Conservation (phyloP, 345 rosid genomes). For the Ricinus communis region DNA sequence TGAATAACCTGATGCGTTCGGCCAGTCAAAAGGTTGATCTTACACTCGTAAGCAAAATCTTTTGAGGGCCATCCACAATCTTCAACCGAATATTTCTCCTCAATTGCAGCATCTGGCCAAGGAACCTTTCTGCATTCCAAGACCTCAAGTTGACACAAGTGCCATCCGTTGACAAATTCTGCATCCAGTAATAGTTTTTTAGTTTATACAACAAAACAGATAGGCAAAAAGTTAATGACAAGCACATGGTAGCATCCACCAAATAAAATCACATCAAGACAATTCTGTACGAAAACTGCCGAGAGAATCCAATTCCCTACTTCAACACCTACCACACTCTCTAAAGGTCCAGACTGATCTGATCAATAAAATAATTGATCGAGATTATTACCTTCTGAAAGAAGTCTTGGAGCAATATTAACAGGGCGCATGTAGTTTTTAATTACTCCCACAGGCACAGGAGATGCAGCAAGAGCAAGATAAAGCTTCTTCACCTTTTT, state of each 20-base stretch:
- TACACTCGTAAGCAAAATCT: conserved; percentile 77
- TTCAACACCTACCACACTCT: not conserved
- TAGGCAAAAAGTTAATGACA: not conserved
- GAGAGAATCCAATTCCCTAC: not conserved
- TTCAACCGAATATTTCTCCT: conserved; percentile 52
- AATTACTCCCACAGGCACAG: conserved; percentile 68
- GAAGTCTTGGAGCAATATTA: conserved; percentile 79
- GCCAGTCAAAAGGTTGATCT: conserved; percentile 87
- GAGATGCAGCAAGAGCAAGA: conserved; percentile 80
- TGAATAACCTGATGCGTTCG: conserved; percentile 83
- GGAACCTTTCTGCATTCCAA: conserved; percentile 73
- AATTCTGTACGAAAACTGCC: not conserved
- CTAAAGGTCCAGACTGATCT: not conserved
- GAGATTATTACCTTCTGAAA: conserved; percentile 64
- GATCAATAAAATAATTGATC: conserved; percentile 6
- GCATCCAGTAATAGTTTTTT: conserved; percentile 22
- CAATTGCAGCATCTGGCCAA: conserved; percentile 64
- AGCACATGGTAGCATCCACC: not conserved
- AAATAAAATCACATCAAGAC: not conserved
- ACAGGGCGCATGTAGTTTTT: conserved; percentile 91
- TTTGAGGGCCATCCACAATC: conserved; percentile 65
- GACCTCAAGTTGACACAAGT: conserved; percentile 82
- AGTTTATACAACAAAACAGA: conserved; percentile 12
- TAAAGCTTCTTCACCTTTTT: conserved; percentile 85
- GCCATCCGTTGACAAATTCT: conserved; percentile 74